phyloP scores from a whole-genome alignment of 192 early-diverging fungal genomes.

The Backusella macrospora region DNA sequence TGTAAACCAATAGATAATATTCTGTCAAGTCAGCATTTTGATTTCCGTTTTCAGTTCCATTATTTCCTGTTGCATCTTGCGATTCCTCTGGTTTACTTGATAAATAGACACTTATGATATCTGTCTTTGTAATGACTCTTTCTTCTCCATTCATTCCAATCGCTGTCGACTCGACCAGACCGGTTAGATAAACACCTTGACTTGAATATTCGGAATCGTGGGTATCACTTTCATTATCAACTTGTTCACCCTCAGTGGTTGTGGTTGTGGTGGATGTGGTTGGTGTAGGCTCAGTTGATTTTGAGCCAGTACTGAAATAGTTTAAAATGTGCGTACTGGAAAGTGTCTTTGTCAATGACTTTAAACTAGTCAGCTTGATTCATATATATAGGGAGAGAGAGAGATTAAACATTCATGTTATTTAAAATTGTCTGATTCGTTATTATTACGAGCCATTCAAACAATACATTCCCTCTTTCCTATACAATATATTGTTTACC shows the following conservation, averaged over 20 bases:
- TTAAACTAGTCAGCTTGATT: neutral
- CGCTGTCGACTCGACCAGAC: constrained; percentile 21
- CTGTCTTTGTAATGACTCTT: constrained; percentile 14
- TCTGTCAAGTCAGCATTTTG: constrained; percentile 15
- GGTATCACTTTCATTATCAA: neutral
- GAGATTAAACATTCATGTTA: too few species aligned
- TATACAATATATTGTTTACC: neutral
- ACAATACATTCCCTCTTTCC: neutral
- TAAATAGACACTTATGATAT: constrained; percentile 36
- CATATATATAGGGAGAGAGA: too few species aligned
- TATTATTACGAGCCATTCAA: neutral
- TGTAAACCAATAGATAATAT: constrained; percentile 39
- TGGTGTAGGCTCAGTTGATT: constrained; percentile 8
- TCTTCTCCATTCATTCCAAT: constrained; percentile 36
- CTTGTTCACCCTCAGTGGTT: neutral
- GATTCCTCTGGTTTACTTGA: constrained; percentile 3
- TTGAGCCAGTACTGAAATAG: constrained; percentile 26
- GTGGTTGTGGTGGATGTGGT: neutral
- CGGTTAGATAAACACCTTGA: constrained; percentile 40
- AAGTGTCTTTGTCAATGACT: constrained; percentile 32
- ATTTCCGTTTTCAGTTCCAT: neutral
- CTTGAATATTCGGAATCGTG: neutral
- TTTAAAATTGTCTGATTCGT: neutral
- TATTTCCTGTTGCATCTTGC: neutral
- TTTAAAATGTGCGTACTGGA: constrained; percentile 31